phyloP scores from a whole-genome alignment of 495 filamentous ascomycete species.

The Neurospora tetraspora region DNA sequence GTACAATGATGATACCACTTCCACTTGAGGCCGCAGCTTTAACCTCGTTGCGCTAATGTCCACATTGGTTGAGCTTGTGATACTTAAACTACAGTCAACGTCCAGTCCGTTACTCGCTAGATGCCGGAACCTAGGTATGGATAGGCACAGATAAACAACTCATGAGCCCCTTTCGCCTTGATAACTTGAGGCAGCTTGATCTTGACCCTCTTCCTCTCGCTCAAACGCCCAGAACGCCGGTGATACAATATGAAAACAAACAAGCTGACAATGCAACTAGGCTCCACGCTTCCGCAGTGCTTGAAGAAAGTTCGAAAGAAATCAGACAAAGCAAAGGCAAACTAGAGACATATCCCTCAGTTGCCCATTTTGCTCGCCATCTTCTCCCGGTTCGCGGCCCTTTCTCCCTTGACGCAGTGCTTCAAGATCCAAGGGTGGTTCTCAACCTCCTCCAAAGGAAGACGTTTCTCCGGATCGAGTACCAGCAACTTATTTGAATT shows the following conservation, averaged over 20 bases:
- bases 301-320: background rate
- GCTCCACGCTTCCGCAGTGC: background rate
- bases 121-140: background rate
- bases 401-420: constrained; percentile 78
- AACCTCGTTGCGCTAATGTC: background rate
- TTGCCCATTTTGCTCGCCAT: constrained; percentile 12
- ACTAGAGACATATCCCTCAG: background rate
- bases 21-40: background rate
- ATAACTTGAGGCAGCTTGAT: background rate
- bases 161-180: background rate
- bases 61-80: background rate
- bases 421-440: constrained; percentile 95
- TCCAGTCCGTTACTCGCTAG: background rate
- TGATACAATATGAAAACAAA: background rate
- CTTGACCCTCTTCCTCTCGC: background rate
- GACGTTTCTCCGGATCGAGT: constrained; percentile 86
- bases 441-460: constrained; percentile 81
- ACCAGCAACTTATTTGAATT: constrained; percentile 59
- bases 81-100: background rate
- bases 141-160: background rate
- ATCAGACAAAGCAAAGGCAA: background rate
- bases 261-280: background rate
- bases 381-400: constrained; percentile 43
- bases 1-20: background rate
- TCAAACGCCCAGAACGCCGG: background rate